phyloP scores from a whole-genome alignment of 2,329 filamentous ascomycete genomes.

The Hymenoscyphus occultus region DNA sequence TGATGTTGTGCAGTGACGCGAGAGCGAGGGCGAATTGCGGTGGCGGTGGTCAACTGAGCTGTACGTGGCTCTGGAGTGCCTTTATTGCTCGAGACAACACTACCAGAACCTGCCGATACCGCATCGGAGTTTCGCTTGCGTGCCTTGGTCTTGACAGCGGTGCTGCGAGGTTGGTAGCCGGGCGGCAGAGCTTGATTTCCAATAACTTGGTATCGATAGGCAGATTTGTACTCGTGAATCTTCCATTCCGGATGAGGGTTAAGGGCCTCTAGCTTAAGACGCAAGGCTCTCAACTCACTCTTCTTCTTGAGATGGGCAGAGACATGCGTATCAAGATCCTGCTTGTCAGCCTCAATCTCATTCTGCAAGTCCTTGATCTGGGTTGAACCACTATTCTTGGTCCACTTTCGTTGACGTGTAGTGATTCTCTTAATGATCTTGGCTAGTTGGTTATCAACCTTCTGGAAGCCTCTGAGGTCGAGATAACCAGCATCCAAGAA shows the following conservation, averaged over 20 bases:
- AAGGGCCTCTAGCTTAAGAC: background rate
- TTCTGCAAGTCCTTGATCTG: background rate
- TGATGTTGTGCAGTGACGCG: background rate
- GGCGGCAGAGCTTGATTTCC: conserved; percentile 2
- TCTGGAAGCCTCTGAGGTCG: background rate
- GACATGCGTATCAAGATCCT: background rate
- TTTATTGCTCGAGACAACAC: background rate
- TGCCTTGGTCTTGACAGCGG: background rate
- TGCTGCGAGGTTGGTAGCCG: background rate
- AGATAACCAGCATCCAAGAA: background rate
- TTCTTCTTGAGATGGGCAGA: background rate
- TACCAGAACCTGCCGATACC: background rate
- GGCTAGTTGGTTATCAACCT: background rate
- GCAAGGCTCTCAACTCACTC: background rate
- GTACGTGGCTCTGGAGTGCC: background rate
- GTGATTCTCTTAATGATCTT: conserved; percentile 1
- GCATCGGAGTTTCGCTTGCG: background rate
- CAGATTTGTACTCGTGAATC: background rate
- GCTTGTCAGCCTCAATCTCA: background rate
- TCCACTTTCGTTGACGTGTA: background rate
- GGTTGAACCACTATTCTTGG: background rate
- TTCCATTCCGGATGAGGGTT: background rate
- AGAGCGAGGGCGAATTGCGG: background rate
- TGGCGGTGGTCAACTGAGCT: background rate
- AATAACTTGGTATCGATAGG: background rate